phyloP scores from a whole-genome alignment of 2,329 filamentous ascomycete species.

The Drechslerella dactyloides region DNA sequence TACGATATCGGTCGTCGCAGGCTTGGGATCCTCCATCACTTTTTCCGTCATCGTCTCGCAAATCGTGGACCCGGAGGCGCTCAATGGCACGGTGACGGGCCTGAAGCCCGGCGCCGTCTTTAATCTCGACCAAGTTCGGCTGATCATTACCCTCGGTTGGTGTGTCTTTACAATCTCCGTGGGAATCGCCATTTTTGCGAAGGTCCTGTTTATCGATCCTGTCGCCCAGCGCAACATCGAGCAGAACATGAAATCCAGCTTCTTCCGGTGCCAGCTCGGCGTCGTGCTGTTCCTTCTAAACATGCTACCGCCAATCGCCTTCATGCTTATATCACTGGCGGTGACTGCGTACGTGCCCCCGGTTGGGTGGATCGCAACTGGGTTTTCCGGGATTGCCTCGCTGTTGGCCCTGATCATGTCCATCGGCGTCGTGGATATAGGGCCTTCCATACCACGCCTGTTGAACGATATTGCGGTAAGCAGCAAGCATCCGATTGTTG shows the following conservation, averaged over 20 bases:
- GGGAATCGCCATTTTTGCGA: slow-evolving; percentile 40
- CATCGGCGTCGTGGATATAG: slow-evolving; percentile 30
- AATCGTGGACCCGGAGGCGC: slow-evolving; percentile 34
- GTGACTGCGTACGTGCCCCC: slow-evolving; percentile 42
- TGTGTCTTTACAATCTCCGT: slow-evolving; percentile 44
- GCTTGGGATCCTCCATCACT: slow-evolving; percentile 42
- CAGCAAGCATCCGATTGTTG: no score
- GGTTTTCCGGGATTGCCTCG: slow-evolving; percentile 29
- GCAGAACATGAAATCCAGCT: slow-evolving; percentile 31
- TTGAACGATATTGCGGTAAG: slow-evolving; percentile 16
- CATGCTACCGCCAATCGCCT: slow-evolving; percentile 36
- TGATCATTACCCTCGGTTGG: slow-evolving; percentile 47
- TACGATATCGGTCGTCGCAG: slow-evolving; percentile 42
- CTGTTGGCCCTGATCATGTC: slow-evolving; percentile 39
- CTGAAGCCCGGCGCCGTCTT: slow-evolving; percentile 32
- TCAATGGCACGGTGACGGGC: neutral
- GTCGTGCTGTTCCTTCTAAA: slow-evolving; percentile 41
- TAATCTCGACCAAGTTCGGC: slow-evolving; percentile 39
- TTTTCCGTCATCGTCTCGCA: slow-evolving; percentile 46
- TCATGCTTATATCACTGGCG: slow-evolving; percentile 39
- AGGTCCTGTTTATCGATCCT: slow-evolving; percentile 45
- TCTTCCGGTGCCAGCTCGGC: slow-evolving; percentile 32
- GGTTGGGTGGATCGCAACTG: slow-evolving; percentile 43
- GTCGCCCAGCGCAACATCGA: slow-evolving; percentile 41
- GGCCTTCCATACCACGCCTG: slow-evolving; percentile 40